phyloP scores from a whole-genome alignment of 208 protist genomes.

The Trypanosoma melophagium region DNA sequence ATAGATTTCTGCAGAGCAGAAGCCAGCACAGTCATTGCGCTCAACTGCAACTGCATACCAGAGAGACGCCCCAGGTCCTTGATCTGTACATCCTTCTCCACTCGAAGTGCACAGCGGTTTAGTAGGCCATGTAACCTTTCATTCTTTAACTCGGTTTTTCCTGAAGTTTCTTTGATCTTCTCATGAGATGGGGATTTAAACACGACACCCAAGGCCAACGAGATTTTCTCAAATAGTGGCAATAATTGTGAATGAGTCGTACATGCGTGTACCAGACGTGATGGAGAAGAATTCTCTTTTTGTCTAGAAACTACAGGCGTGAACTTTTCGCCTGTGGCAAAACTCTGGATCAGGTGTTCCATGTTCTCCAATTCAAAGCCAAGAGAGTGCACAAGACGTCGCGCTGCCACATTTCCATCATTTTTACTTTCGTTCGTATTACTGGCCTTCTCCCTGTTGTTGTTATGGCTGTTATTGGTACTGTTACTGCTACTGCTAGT shows the following conservation, averaged over 20 bases:
- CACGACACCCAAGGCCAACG: not conserved
- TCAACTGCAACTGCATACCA: not conserved
- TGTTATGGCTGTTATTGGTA: not conserved
- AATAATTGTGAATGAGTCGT: not conserved
- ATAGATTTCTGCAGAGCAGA: constrained; percentile 5
- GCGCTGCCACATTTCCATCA: not conserved
- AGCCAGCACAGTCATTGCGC: not conserved
- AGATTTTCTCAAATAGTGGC: not conserved
- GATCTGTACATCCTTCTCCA: not conserved
- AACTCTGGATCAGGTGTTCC: constrained; percentile 12
- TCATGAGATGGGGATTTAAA: not conserved
- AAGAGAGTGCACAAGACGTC: constrained; percentile 22
- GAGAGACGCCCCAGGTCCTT: not conserved
- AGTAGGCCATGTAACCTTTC: not conserved
- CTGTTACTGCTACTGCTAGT: not conserved
- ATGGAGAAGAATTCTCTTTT: not conserved
- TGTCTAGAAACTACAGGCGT: not conserved
- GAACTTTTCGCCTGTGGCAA: constrained; percentile 17
- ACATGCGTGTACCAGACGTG: constrained; percentile 4
- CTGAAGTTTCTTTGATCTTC: not conserved
- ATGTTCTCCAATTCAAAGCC: constrained; percentile 15
- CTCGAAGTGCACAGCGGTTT: not conserved
- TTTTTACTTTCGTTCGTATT: not conserved
- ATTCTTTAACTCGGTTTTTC: not conserved
- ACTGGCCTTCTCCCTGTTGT: not conserved